Base-by-base conservation (phyloP, 2,329 filamentous ascomycete species). In the Diaporthe batatas region DNA sequence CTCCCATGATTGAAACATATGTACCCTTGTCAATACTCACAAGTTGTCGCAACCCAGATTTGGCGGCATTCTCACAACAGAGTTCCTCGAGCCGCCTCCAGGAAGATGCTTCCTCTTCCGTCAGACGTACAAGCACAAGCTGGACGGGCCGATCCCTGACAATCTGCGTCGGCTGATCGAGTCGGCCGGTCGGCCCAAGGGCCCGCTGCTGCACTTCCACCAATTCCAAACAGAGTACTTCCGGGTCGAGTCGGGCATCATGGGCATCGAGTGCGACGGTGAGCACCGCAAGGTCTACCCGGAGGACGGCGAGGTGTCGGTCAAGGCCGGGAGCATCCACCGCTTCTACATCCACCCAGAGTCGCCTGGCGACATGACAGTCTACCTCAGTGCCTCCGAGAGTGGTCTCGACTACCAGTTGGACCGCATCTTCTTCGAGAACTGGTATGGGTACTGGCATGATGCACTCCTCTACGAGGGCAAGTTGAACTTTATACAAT, bases 401-500 rank as follows among this genome's bases (percentile, higher is more conserved):
- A 75, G 76, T 4, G 77, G 75, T 23, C 75, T 77, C 57, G 75
- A 77, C 42, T 82, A 77, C 62, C 76, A 79, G 69, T 75, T 82
- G 1, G 81, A 83, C 58, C 75, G 75, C 21, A 68, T 80, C 12
- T 83, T 82, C 70, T 82, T 82, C 62, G 76, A 81, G 75, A 82
- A 82, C 72, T 83, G 81, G 81, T 83, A 83, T 73, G 80, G 79
- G 11, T 80, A 80, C 57, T 78, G 78, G 76, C 76, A 82, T 47
- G 77, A 80, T 25, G 74, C 77, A 16, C 62, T 82, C 3, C 57
- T 79, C 18, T 71, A 77, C 39, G 78, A 78, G 14, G 77, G 76
- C 36, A 73, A 72, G 49, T 25, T 81, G 29, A 75, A 80, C 65
- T 72, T 80, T 54, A 76, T 83, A 36, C 82, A 83, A 75, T 75